Base-by-base conservation (phyloP, 2,329 filamentous ascomycete species). In the Apiospora malaysiana region DNA sequence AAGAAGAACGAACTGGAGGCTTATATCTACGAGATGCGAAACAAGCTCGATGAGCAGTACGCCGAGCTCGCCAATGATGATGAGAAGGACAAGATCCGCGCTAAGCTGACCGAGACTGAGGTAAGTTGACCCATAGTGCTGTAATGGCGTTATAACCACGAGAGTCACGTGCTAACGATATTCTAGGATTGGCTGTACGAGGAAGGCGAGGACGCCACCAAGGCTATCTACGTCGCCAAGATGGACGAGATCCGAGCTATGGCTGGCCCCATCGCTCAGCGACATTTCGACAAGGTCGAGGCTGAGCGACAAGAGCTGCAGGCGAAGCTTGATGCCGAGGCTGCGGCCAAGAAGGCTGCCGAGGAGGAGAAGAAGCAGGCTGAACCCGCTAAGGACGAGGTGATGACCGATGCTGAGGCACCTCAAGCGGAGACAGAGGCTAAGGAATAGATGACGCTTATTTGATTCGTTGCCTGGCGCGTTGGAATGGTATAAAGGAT, bases 1-100 rank as follows among this genome's bases (percentile, higher is more conserved):
- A 97, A 97, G 91, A 99, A 98, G 94, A 99, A 99, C 87, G 95
- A 98, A 85, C 93, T 99, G 69, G 96, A 99, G 88, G 91, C 94
- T 32, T 97, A 92, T 85, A 98, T 98, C 84, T 99, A 99, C 85
- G 95, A 98, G 79, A 89, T 97, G 81, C 93, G 95, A 77, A 94
- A 94, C 85, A 98, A 98, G 90, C 90, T 98, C 69, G 94, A 98
- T 76, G 94, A 97, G 78, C 89, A 94, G 77, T 98, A 97, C 82
- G 86, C 94, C 75, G 93, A 97, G 68, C 94, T 97, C 75, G 92
- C 93, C 73, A 96, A 86, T 78, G 95, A 98, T 6, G 94, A 97
- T 66, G 95, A 98, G 90, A 98, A 98, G 89, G 85, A 90, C 59
- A 94, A 92, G 84, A 88, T 98, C 76, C 92, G 90, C 81, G 88